Evolutionary conservation across 2,329 filamentous ascomycete genomes (phyloP), one percentile per base, ranked within the genome.

Genomic region (Fusarium sp.): DNA sequence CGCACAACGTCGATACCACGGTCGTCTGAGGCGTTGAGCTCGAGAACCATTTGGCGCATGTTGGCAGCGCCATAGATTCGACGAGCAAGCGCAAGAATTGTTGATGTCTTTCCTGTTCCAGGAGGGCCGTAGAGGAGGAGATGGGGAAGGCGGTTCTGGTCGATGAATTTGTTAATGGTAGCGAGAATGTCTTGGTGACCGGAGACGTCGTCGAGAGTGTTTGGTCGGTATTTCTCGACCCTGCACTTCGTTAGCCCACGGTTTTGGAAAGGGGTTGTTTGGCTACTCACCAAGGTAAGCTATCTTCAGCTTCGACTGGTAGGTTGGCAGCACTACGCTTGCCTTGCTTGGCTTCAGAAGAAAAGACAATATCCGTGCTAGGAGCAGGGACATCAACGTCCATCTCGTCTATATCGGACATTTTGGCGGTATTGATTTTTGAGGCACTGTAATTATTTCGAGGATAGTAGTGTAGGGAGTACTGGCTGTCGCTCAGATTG

Each of bases 151-250:
- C 95, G 90, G 82, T 99, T 98, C 61, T 93, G 89, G 78, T 98
- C 95, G 78, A 99, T 89, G 77, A 99, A 99, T 80, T 95, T 96
- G 86, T 98, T 98, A 83, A 99, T 97, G 4, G 96, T 99, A 7
- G 95, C 91, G 70, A 99, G 90, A 77, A 99, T 98, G 81, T 99
- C 96, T 78, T 98, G 92, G 81, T 99, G 96, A 22, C 96, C 96
- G 5, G 94, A 97, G 62, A 99, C 96, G 81, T 99, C 96, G 73
- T 91, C 89, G 47, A 99, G 89, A 3, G 92, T 94, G 67, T 91
- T 90, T 20, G 96, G 96, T 56, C 96, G 90, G 82, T 98, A 99
- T 78, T 99, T 99, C 79, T 99, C 96, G 11, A 99, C 94, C 95
- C 92, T 94, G 29, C 25, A 34, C 12, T 16, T 8, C 34, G 60